Percentiles rank a stretch among this genome's conserved stretches.
Conservation (phyloP, 805 yeast species). For the Saccharomycopsis vini region DNA sequence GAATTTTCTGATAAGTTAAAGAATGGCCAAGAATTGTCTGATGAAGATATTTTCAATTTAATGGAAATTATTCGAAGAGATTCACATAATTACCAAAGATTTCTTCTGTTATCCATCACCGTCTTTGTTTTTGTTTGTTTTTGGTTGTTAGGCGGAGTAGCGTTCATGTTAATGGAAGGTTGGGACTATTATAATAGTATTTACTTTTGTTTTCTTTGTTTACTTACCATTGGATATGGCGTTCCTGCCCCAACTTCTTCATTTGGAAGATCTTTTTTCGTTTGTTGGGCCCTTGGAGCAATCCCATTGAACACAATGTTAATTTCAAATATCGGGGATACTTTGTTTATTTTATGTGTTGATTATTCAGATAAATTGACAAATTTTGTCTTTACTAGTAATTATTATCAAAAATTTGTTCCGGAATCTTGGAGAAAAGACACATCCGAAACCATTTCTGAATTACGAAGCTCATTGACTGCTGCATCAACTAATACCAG, state of each 20-base stretch:
- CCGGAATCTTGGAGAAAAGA: not conserved
- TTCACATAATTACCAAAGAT: constrained; percentile 33
- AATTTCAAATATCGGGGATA: constrained; percentile 64
- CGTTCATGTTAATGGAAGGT: constrained; percentile 48
- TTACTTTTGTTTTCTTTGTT: constrained; percentile 70
- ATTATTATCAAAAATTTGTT: not conserved
- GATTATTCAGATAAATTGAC: constrained; percentile 17
- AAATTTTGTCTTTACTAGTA: constrained; percentile 10
- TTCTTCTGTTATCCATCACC: constrained; percentile 32
- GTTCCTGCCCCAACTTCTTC: constrained; percentile 54
- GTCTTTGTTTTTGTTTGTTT: constrained; percentile 41
- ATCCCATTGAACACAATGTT: constrained; percentile 82
- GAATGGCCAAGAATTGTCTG: constrained; percentile 23
- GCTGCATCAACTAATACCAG: too few relatives aligned
- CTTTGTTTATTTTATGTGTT: constrained; percentile 30
- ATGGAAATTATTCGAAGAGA: constrained; percentile 44
- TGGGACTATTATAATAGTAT: constrained; percentile 67
- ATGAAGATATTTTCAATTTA: constrained; percentile 41
- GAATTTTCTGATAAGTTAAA: not conserved
- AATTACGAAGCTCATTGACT: constrained; percentile 2
- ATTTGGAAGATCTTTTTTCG: constrained; percentile 66
- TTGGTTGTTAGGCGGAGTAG: constrained; percentile 67
- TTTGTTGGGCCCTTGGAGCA: constrained; percentile 73
- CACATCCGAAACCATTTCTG: not conserved
- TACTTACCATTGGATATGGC: constrained; percentile 82